Percentiles rank a stretch among this genome's conserved stretches.
These are phyloP conservation scores for Cryptococcus wingfieldii DNA, from an alignment of 1,284 basidiomycete species.

Conservation along the genomic window DNA sequence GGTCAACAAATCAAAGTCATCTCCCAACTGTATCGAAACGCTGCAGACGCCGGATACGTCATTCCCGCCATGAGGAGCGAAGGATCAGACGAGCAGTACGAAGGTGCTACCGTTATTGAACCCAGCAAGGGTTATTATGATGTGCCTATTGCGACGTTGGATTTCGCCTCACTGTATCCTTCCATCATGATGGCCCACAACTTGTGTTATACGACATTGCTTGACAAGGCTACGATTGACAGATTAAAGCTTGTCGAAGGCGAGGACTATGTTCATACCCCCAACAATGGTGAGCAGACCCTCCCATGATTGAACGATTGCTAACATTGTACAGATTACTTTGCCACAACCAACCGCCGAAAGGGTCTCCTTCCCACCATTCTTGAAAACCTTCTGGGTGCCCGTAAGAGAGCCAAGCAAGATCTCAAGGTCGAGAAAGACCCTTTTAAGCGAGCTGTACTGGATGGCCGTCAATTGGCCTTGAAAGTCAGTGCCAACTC, in stretches of 20 bases:
- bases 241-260: constrained; percentile 71
- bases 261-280: constrained; percentile 68
- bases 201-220: constrained; percentile 86
- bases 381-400: constrained; percentile 82
- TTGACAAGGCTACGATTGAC: constrained; percentile 73
- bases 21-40: constrained; percentile 85
- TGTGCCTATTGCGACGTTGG: constrained; percentile 87
- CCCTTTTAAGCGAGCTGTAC: constrained; percentile 87
- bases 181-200: constrained; percentile 99
- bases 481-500: constrained; percentile 96
- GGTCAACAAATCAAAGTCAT: constrained; percentile 96
- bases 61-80: constrained; percentile 78
- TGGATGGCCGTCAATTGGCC: constrained; percentile 90
- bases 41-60: constrained; percentile 80
- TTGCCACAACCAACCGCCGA: constrained; percentile 65
- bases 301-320: background rate
- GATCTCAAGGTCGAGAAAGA: constrained; percentile 93
- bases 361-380: constrained; percentile 88
- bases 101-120: constrained; percentile 95
- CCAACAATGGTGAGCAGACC: constrained; percentile 73
- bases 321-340: constrained; percentile 61
- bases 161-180: constrained; percentile 95
- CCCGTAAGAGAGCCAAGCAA: constrained; percentile 85
- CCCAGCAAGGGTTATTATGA: constrained; percentile 91
- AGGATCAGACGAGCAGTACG: constrained; percentile 89